phyloP scores from a whole-genome alignment of 345 rosid species.

The Brassica carinata region DNA sequence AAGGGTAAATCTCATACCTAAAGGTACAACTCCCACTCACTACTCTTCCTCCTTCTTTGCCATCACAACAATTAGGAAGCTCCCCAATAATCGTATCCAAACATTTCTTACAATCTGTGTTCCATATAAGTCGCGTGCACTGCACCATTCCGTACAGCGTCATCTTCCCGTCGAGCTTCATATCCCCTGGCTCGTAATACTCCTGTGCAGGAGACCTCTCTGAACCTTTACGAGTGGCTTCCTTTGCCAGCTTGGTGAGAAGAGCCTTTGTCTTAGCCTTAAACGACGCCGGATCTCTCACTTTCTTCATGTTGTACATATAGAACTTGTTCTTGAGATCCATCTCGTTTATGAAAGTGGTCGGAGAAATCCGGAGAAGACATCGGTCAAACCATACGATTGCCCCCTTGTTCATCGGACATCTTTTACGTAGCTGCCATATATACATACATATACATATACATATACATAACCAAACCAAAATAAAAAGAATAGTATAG shows the following conservation, averaged over 20 bases:
- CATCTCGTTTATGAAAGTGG: slow-evolving; percentile 54
- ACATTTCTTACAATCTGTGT: slow-evolving; percentile 51
- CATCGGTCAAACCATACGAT: slow-evolving; percentile 64
- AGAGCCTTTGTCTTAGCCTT: slow-evolving; percentile 48
- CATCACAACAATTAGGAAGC: slow-evolving; percentile 63
- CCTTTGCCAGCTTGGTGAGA: slow-evolving; percentile 38
- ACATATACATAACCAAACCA: slow-evolving; percentile 38
- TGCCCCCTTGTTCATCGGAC: slow-evolving; percentile 54
- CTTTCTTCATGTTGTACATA: slow-evolving; percentile 41
- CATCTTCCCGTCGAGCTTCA: slow-evolving; percentile 24
- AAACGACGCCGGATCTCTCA: slow-evolving; percentile 48
- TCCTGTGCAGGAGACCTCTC: slow-evolving; percentile 16
- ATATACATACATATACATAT: background rate
- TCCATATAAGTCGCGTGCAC: slow-evolving; percentile 63
- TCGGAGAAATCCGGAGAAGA: slow-evolving; percentile 56
- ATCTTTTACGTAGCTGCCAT: slow-evolving; percentile 36
- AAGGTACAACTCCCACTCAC: slow-evolving; percentile 62
- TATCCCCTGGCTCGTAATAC: slow-evolving; percentile 42
- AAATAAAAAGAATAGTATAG: background rate
- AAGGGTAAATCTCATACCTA: slow-evolving; percentile 69
- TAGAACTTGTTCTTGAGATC: slow-evolving; percentile 46
- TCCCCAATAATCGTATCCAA: slow-evolving; percentile 51
- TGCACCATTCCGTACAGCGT: slow-evolving; percentile 64
- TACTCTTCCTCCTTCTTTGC: slow-evolving; percentile 66
- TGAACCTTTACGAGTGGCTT: slow-evolving; percentile 31